Conservation (phyloP, 176 grass and related monocot genomes). For the Carex cristatella region DNA sequence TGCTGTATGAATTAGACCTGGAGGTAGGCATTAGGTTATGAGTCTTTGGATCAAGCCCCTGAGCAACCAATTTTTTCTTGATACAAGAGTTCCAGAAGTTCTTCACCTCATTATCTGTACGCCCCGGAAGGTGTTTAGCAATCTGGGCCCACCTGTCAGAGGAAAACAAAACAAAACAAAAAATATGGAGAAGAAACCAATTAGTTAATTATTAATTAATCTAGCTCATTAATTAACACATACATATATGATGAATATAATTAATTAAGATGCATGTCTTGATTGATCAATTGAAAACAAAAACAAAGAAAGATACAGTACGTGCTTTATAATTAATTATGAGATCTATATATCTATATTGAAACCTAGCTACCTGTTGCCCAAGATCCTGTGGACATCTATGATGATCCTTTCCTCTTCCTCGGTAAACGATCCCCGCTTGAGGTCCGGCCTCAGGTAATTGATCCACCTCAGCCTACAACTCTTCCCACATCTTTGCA, state of each 20-base stretch:
- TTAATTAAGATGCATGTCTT: too few relatives aligned
- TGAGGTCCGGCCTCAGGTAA: conserved; percentile 94
- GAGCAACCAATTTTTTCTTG: conserved; percentile 98
- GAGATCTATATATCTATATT: too few relatives aligned
- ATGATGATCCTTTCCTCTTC: conserved; percentile 91
- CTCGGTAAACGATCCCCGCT: conserved; percentile 74
- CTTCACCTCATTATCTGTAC: conserved; percentile 99
- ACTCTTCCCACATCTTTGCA: conserved; percentile 99
- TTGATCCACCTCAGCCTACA: conserved; percentile 99
- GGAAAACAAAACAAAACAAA: background rate
- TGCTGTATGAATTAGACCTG: conserved; percentile 33
- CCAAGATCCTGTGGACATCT: conserved; percentile 95
- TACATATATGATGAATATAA: too few relatives aligned
- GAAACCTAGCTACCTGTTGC: conserved; percentile 41
- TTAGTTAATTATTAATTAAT: background rate
- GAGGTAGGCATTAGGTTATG: conserved; percentile 88
- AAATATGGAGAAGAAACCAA: background rate
- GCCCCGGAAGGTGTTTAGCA: conserved; percentile 86
- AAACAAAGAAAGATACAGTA: too few relatives aligned
- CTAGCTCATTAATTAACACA: too few relatives aligned
- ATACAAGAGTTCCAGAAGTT: conserved; percentile 99
- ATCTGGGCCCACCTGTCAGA: conserved; percentile 84
- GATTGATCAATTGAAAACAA: too few relatives aligned
- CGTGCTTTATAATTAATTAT: too few relatives aligned
- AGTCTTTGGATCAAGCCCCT: conserved; percentile 91